Conservation (phyloP, 352 stramenopile species). For the Pythium brassicae region DNA sequence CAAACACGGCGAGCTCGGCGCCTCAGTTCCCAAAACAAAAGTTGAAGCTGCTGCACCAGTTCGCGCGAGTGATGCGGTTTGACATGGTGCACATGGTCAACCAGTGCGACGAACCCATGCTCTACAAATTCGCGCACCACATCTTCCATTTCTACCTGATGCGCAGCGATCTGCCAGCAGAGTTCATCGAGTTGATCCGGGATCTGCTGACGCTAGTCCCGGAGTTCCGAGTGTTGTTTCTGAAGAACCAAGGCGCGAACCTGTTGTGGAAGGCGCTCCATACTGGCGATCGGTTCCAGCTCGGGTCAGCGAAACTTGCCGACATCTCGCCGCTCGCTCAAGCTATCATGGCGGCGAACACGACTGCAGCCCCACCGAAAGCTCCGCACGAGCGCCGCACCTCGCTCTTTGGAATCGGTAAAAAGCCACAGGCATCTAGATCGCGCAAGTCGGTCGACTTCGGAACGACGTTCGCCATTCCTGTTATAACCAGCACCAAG, state of each 20-base stretch:
- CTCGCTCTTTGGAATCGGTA: slow-evolving; percentile 29
- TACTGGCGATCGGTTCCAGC: slow-evolving; percentile 17
- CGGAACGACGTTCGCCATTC: slow-evolving; percentile 24
- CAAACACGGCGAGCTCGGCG: slow-evolving; percentile 6
- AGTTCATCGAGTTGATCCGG: slow-evolving; percentile 35
- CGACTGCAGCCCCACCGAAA: not conserved
- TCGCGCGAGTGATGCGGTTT: slow-evolving; percentile 28
- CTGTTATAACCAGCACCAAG: slow-evolving; percentile 9
- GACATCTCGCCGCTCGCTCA: slow-evolving; percentile 9
- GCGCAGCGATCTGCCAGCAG: slow-evolving; percentile 25
- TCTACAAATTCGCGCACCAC: slow-evolving; percentile 37
- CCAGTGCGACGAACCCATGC: slow-evolving; percentile 31
- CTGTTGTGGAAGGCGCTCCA: slow-evolving; percentile 52
- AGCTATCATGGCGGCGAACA: slow-evolving; percentile 5
- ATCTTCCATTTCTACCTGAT: slow-evolving; percentile 42
- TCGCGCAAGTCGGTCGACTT: slow-evolving; percentile 24
- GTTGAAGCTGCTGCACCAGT: slow-evolving; percentile 23
- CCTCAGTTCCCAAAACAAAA: slow-evolving; percentile 13
- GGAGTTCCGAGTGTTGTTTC: slow-evolving; percentile 37
- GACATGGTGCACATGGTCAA: slow-evolving; percentile 33
- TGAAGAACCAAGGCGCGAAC: slow-evolving; percentile 31
- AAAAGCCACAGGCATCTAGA: slow-evolving; percentile 14
- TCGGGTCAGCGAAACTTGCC: not conserved
- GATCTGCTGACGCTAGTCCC: slow-evolving; percentile 30
- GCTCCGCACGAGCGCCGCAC: slow-evolving; percentile 15